Evolutionary conservation across 805 yeast genomes (phyloP).

Genomic region (Zygosaccharomyces bailii): DNA sequence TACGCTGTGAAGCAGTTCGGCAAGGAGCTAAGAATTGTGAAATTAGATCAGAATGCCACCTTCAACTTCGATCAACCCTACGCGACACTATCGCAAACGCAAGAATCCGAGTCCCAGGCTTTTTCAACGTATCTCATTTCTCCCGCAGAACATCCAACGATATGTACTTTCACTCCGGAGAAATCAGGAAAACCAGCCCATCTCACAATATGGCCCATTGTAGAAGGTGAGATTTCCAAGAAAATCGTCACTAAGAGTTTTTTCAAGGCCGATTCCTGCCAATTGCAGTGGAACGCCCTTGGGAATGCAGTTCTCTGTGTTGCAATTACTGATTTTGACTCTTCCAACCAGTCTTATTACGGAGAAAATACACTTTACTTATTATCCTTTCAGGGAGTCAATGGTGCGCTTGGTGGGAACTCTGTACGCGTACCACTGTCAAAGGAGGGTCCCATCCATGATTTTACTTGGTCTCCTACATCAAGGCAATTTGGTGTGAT

Average conservation of each 20-base stretch:
- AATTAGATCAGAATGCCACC: constrained; percentile 44
- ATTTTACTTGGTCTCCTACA: constrained; percentile 94
- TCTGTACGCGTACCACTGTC: constrained; percentile 84
- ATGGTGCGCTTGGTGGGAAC: constrained; percentile 85
- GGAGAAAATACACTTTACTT: constrained; percentile 93
- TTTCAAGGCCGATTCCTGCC: constrained; percentile 93
- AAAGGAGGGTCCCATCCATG: constrained; percentile 96
- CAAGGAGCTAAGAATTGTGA: constrained; percentile 34
- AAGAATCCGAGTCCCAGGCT: constrained; percentile 40
- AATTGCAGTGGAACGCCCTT: constrained; percentile 85
- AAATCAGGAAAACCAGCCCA: constrained; percentile 83
- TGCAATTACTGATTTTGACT: constrained; percentile 94
- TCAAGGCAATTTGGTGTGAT: constrained; percentile 96
- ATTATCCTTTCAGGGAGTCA: constrained; percentile 44
- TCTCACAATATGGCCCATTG: constrained; percentile 63
- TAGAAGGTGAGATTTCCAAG: constrained; percentile 43
- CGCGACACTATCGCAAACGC: constrained; percentile 46
- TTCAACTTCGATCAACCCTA: constrained; percentile 50
- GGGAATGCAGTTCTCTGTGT: constrained; percentile 93
- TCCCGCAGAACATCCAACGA: constrained; percentile 85
- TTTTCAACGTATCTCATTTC: constrained; percentile 55
- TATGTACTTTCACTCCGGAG: constrained; percentile 89
- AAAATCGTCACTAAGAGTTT: constrained; percentile 84
- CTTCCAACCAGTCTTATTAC: constrained; percentile 89
- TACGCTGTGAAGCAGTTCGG: constrained; percentile 31